phyloP scores from a whole-genome alignment of 2,329 filamentous ascomycete genomes.

The Talaromyces sp. region DNA sequence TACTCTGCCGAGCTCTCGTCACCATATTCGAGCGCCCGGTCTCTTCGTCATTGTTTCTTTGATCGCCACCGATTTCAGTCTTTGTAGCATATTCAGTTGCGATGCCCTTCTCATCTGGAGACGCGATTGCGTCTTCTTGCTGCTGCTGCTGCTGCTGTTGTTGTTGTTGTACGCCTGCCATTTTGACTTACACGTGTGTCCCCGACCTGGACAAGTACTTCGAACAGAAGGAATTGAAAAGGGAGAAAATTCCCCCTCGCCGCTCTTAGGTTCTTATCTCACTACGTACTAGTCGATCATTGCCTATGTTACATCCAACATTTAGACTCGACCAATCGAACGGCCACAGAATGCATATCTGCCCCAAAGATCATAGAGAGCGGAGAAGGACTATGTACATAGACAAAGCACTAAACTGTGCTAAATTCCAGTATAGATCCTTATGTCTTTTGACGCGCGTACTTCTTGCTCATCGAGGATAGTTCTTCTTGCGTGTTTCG shows the following conservation, averaged over 20 bases:
- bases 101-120: not conserved
- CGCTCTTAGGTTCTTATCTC: not conserved
- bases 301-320: not conserved
- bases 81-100: not conserved
- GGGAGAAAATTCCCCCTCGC: not conserved
- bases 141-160: too few relatives aligned
- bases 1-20: conserved; percentile 24
- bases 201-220: too few relatives aligned
- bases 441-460: not conserved
- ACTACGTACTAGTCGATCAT: not conserved
- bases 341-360: not conserved
- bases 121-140: not conserved
- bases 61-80: not conserved
- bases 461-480: not conserved
- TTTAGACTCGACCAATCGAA: not conserved
- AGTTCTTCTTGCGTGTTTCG: not conserved
- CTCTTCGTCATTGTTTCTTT: not conserved
- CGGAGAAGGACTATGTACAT: not conserved
- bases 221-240: not conserved
- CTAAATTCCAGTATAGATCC: not conserved
- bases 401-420: not conserved
- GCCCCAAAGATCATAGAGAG: not conserved
- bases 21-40: conserved; percentile 19
- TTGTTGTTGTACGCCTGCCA: not conserved
- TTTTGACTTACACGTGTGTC: too few relatives aligned